Evolutionary conservation across 192 early-diverging fungal species (phyloP).

Genomic region (Gamsiella multidivaricata): DNA sequence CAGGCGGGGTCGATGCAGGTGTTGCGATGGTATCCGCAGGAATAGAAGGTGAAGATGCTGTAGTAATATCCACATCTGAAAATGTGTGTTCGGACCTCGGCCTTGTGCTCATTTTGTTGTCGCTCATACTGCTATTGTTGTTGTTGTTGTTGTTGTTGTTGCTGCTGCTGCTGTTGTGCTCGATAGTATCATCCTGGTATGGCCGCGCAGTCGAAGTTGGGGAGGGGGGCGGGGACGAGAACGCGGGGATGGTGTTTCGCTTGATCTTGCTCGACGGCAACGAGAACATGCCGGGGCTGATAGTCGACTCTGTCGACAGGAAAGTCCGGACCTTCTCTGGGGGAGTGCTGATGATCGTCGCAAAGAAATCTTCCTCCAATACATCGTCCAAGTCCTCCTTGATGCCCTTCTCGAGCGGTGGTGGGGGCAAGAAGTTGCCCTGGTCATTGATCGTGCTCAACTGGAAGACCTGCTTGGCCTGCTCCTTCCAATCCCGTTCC

Average conservation of each 20-base stretch:
- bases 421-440: constrained; percentile 29
- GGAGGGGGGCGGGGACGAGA: background rate
- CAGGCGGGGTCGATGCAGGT: constrained; percentile 18
- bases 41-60: background rate
- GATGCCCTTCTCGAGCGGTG: constrained; percentile 5
- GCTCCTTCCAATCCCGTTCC: constrained; percentile 20
- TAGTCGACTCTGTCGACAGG: constrained; percentile 36
- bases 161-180: background rate
- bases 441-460: constrained; percentile 30
- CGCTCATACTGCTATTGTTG: background rate
- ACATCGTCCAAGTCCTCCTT: constrained; percentile 12
- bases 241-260: constrained; percentile 18
- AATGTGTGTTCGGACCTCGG: background rate
- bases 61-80: constrained; percentile 3
- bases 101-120: background rate
- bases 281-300: constrained; percentile 45
- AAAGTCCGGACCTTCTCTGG: constrained; percentile 27
- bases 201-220: background rate
- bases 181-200: background rate
- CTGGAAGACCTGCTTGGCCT: constrained; percentile 34
- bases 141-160: background rate
- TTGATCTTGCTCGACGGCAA: constrained; percentile 22
- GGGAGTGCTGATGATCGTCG: constrained; percentile 19
- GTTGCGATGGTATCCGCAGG: constrained; percentile 5
- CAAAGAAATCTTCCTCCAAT: constrained; percentile 15